Percentiles rank a stretch among this genome's conserved stretches.
Conservation (phyloP, 441 rosid genomes). For the Rhodomyrtus psidioides region DNA sequence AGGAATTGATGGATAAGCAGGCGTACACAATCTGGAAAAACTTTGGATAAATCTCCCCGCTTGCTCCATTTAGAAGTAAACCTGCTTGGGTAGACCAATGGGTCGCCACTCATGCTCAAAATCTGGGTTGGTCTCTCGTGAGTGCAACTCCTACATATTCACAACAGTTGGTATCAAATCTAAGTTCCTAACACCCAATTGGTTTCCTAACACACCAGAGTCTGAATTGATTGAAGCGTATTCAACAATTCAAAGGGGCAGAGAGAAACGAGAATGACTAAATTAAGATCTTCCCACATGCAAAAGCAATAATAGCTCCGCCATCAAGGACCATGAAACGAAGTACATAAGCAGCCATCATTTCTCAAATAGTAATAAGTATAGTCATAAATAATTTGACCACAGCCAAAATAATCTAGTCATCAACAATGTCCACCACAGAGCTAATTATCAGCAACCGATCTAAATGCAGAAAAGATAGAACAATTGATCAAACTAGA, state of each 20-base stretch:
- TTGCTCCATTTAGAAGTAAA: constrained; percentile 63
- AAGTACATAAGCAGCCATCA: not conserved
- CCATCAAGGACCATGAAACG: not conserved
- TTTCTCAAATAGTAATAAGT: not conserved
- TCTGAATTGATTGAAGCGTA: not conserved
- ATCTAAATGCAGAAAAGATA: not conserved
- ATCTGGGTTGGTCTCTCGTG: constrained; percentile 80
- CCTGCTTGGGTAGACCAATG: constrained; percentile 63
- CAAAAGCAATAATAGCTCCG: not conserved
- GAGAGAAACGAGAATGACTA: not conserved
- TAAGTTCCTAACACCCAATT: constrained; percentile 88
- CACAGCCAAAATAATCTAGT: not conserved
- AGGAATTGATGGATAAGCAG: constrained; percentile 57
- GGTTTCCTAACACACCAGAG: too few relatives aligned
- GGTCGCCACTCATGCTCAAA: constrained; percentile 77
- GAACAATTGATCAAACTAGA: not conserved
- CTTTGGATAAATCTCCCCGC: constrained; percentile 79
- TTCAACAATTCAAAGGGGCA: not conserved
- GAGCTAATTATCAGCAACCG: not conserved
- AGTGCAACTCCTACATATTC: constrained; percentile 84
- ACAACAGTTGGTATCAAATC: constrained; percentile 53
- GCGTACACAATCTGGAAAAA: constrained; percentile 32
- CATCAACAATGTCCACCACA: not conserved
- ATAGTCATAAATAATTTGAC: not conserved
- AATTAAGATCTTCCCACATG: not conserved